These are phyloP conservation scores for Scenedesmus sp. DNA, from an alignment of 163 green algal species.

Conservation along the genomic window DNA sequence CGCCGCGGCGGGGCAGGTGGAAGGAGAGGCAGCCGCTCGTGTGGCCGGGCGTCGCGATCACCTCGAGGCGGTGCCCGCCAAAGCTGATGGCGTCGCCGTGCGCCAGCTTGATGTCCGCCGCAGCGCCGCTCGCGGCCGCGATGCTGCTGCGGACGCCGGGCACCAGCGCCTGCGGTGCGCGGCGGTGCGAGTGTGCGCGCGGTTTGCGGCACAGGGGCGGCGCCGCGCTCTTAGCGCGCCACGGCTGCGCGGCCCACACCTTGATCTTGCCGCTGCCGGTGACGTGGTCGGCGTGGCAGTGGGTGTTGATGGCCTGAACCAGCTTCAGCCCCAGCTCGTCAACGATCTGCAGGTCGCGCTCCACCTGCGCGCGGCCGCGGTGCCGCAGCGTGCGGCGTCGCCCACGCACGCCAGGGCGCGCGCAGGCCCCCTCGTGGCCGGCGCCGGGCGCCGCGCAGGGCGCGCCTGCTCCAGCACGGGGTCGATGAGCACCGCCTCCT, in stretches of 20 bases:
- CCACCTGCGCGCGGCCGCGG: slow-evolving; percentile 32
- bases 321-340: slow-evolving; percentile 64
- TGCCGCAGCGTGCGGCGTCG: no score
- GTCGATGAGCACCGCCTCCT: slow-evolving; percentile 68
- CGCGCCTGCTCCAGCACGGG: slow-evolving; percentile 60
- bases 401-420: no score
- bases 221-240: no score
- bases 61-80: slow-evolving; percentile 40
- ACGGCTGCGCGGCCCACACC: not conserved
- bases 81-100: slow-evolving; percentile 53
- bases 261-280: slow-evolving; percentile 70
- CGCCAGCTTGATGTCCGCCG: slow-evolving; percentile 57
- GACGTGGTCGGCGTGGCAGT: slow-evolving; percentile 75
- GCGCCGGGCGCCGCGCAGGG: not conserved
- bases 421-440: no score
- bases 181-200: no score
- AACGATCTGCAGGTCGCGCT: slow-evolving; percentile 61
- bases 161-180: slow-evolving; percentile 10
- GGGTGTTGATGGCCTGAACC: slow-evolving; percentile 64
- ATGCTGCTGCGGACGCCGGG: slow-evolving; percentile 54
- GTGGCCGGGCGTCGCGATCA: slow-evolving; percentile 58
- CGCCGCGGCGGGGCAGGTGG: slow-evolving; percentile 21
- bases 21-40: slow-evolving; percentile 65
- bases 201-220: not conserved
- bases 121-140: slow-evolving; percentile 50